Evolutionary conservation across 2,329 filamentous ascomycete species (phyloP).

Genomic region (Sporothrix brasiliensis): DNA sequence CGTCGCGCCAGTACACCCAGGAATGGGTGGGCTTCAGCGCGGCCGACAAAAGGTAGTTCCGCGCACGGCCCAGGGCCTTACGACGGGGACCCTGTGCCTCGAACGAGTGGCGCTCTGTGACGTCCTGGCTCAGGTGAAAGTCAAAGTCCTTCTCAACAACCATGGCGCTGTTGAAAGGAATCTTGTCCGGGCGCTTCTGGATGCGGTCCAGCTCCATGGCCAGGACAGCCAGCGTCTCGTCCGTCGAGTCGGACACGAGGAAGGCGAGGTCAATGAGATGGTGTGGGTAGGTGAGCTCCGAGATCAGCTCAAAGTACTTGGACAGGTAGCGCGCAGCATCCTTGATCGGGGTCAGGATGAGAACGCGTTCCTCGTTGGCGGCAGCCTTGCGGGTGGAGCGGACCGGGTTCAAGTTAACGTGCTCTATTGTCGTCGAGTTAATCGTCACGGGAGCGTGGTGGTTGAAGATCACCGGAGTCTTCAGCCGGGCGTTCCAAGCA

Average conservation of each 20-base stretch:
- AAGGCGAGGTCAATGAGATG: slow-evolving; percentile 93
- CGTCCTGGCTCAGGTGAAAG: slow-evolving; percentile 71
- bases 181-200: slow-evolving; percentile 76
- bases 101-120: slow-evolving; percentile 82
- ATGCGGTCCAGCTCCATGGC: slow-evolving; percentile 83
- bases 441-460: slow-evolving; percentile 85
- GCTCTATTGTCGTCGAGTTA: slow-evolving; percentile 76
- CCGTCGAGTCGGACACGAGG: slow-evolving; percentile 85
- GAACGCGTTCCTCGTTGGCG: slow-evolving; percentile 79
- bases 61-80: slow-evolving; percentile 84
- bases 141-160: slow-evolving; percentile 93
- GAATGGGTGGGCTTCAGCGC: slow-evolving; percentile 91
- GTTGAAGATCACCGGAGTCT: slow-evolving; percentile 95
- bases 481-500: slow-evolving; percentile 83
- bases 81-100: slow-evolving; percentile 85
- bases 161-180: slow-evolving; percentile 81
- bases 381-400: slow-evolving; percentile 77
- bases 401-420: slow-evolving; percentile 83
- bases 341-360: slow-evolving; percentile 90
- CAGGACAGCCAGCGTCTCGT: slow-evolving; percentile 88
- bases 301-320: slow-evolving; percentile 91
- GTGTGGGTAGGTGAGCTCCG: slow-evolving; percentile 90
- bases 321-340: slow-evolving; percentile 80
- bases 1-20: slow-evolving; percentile 98
- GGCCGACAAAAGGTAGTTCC: slow-evolving; percentile 85